Percentiles rank a stretch among this genome's conserved stretches.
Conservation (phyloP, 2,329 filamentous ascomycete genomes). For the Piedraia hortae region DNA sequence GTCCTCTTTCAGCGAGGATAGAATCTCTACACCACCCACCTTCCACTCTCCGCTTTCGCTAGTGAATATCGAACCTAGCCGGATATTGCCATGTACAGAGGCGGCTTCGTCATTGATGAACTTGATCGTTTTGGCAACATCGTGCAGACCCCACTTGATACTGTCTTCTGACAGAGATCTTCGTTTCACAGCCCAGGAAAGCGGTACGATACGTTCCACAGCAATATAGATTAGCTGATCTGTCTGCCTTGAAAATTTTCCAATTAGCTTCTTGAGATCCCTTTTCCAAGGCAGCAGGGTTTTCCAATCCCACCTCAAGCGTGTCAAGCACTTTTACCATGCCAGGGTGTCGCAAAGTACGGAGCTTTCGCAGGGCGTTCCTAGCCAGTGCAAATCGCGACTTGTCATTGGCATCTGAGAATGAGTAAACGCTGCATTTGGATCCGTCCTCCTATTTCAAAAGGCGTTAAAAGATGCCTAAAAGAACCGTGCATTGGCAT, state of each 20-base stretch:
- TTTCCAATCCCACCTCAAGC: constrained; percentile 38
- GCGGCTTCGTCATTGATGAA: constrained; percentile 87
- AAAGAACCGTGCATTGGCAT: neutral
- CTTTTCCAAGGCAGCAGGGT: constrained; percentile 10
- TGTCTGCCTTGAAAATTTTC: constrained; percentile 43
- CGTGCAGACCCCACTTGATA: constrained; percentile 84
- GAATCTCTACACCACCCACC: constrained; percentile 68
- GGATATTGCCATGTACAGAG: constrained; percentile 70
- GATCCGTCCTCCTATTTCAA: constrained; percentile 57
- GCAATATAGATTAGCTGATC: constrained; percentile 91
- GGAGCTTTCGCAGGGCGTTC: constrained; percentile 80
- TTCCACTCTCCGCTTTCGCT: constrained; percentile 97
- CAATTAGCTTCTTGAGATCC: no score
- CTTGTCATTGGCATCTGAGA: constrained; percentile 61
- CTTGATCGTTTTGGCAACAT: constrained; percentile 67
- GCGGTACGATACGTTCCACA: constrained; percentile 63
- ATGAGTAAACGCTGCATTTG: constrained; percentile 87
- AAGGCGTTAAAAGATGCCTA: neutral
- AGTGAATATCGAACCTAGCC: constrained; percentile 67
- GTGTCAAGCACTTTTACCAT: constrained; percentile 86
- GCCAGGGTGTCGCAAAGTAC: constrained; percentile 78
- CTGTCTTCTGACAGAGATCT: constrained; percentile 77
- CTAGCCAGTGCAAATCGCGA: constrained; percentile 61
- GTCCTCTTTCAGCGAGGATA: constrained; percentile 90
- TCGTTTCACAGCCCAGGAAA: constrained; percentile 72